Conservation (phyloP, 2,329 filamentous ascomycete species). For the Blastomyces percursus region DNA sequence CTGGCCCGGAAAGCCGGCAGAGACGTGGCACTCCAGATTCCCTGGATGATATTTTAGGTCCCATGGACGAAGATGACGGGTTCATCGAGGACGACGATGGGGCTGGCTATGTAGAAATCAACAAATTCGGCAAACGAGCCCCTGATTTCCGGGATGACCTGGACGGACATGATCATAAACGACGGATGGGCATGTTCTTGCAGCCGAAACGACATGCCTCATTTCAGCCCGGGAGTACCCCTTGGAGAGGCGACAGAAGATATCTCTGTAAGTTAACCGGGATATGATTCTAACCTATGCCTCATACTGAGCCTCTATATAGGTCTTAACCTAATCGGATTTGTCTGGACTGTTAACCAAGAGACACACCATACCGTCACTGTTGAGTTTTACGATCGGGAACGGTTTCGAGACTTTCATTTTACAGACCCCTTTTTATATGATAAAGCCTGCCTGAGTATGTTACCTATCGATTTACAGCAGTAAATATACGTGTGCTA, state of each 20-base stretch:
- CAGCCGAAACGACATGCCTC: constrained; percentile 64
- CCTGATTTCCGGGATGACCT: constrained; percentile 39
- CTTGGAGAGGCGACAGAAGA: constrained; percentile 87
- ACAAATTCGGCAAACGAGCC: constrained; percentile 52
- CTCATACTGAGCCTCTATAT: constrained; percentile 18
- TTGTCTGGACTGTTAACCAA: constrained; percentile 95
- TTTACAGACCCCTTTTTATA: constrained; percentile 95
- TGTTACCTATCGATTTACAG: constrained; percentile 23
- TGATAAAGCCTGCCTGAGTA: constrained; percentile 81
- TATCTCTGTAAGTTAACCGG: constrained; percentile 56
- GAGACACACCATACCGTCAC: constrained; percentile 88
- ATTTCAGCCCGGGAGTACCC: constrained; percentile 90
- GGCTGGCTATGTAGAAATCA: constrained; percentile 68
- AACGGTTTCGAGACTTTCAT: constrained; percentile 86
- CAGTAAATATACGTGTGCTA: neutral
- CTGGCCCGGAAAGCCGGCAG: constrained; percentile 40
- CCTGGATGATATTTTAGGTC: constrained; percentile 68
- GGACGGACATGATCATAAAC: constrained; percentile 41
- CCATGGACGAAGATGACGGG: constrained; percentile 55
- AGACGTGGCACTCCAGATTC: constrained; percentile 60
- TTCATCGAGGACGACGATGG: constrained; percentile 95
- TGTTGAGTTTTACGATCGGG: constrained; percentile 94
- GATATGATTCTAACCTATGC: neutral
- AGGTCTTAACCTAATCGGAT: constrained; percentile 76
- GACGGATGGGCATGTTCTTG: constrained; percentile 39